A percentile compares a stretch with the other conserved stretches of the same genome.
These are phyloP conservation scores for Nigrospora sphaerica DNA, from an alignment of 2,329 filamentous ascomycete species.

Conservation along the genomic window DNA sequence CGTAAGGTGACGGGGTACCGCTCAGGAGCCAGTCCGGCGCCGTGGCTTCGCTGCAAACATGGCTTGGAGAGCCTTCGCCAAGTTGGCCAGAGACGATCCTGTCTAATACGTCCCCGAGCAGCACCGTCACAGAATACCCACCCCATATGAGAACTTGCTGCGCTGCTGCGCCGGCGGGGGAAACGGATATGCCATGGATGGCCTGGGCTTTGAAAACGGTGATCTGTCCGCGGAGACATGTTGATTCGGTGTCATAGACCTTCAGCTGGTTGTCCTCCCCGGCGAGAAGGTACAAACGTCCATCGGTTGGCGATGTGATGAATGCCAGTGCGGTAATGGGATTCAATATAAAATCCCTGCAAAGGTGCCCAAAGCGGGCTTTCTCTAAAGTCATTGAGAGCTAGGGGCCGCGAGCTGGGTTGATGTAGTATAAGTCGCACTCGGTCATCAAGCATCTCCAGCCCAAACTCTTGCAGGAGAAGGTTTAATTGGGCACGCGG, in stretches of 20 bases:
- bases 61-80: constrained; percentile 14
- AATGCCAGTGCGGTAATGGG: constrained; percentile 57
- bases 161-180: constrained; percentile 10
- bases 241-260: constrained; percentile 37
- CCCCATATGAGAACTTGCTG: constrained; percentile 61
- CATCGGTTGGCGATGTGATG: constrained; percentile 23
- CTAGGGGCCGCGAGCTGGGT: not conserved
- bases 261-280: constrained; percentile 54
- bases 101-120: constrained; percentile 25
- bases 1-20: constrained; percentile 44
- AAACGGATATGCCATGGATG: constrained; percentile 64
- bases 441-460: too few relatives aligned
- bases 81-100: constrained; percentile 19
- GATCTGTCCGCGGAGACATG: constrained; percentile 30
- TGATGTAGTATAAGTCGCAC: not conserved
- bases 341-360: constrained; percentile 33
- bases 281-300: constrained; percentile 39
- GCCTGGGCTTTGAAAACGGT: constrained; percentile 60
- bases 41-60: constrained; percentile 27
- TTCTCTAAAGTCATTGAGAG: constrained; percentile 5
- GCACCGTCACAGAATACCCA: constrained; percentile 47
- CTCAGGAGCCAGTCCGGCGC: constrained; percentile 75
- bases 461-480: too few relatives aligned
- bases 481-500: too few relatives aligned
- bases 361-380: constrained; percentile 10